phyloP scores from a whole-genome alignment of 2,329 filamentous ascomycete species.

The Fusarium nisikadoi region DNA sequence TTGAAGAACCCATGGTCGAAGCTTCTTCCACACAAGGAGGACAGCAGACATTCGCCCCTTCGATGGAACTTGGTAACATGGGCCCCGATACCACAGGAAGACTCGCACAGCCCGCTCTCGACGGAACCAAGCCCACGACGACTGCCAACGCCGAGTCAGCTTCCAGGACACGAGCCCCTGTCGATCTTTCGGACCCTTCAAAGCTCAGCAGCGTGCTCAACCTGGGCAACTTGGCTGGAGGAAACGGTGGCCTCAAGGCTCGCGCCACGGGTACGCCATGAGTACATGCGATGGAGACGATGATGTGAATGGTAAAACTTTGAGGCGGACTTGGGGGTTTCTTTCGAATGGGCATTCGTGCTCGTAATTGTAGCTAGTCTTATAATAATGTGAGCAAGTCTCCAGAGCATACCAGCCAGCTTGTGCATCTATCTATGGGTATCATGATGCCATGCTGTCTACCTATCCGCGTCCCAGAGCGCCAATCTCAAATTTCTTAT shows the following conservation, averaged over 20 bases:
- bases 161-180: slow-evolving; percentile 28
- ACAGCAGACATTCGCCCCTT: slow-evolving; percentile 18
- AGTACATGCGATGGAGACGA: neutral
- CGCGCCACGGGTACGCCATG: slow-evolving; percentile 29
- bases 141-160: slow-evolving; percentile 36
- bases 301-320: neutral
- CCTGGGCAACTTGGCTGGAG: slow-evolving; percentile 54
- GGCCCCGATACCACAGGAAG: slow-evolving; percentile 24
- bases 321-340: slow-evolving; percentile 8
- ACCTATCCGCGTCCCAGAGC: slow-evolving; percentile 15
- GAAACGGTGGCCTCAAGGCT: slow-evolving; percentile 22
- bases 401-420: slow-evolving; percentile 18
- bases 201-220: slow-evolving; percentile 56
- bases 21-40: slow-evolving; percentile 7
- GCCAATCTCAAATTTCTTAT: slow-evolving; percentile 11
- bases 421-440: slow-evolving; percentile 41
- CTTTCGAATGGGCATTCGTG: slow-evolving; percentile 22
- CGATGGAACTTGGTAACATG: slow-evolving; percentile 40
- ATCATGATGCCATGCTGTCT: slow-evolving; percentile 42
- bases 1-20: neutral
- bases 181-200: slow-evolving; percentile 54
- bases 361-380: slow-evolving; percentile 34
- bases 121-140: slow-evolving; percentile 21
- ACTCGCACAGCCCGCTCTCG: slow-evolving; percentile 17
- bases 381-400: slow-evolving; percentile 40